phyloP scores from a whole-genome alignment of 371 early-diverging fungal species.

The Saksenaea oblongispora region DNA sequence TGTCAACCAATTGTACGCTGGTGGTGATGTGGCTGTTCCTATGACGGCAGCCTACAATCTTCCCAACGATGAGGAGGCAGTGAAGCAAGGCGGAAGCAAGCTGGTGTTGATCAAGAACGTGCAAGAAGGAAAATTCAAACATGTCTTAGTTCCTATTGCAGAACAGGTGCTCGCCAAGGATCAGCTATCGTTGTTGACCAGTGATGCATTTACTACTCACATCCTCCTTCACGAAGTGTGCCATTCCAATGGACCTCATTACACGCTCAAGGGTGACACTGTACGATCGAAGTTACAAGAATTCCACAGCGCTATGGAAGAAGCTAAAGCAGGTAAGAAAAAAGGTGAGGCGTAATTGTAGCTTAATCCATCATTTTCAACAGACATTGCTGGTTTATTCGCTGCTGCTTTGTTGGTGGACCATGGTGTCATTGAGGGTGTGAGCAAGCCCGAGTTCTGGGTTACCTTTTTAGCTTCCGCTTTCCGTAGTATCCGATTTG shows the following conservation, averaged over 20 bases:
- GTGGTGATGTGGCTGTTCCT: conserved; percentile 73
- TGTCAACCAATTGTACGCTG: conserved; percentile 76
- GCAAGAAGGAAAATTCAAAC: conserved; percentile 74
- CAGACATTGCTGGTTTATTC: conserved; percentile 77
- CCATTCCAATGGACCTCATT: conserved; percentile 80
- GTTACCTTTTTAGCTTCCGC: conserved; percentile 80
- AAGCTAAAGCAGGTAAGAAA: conserved; percentile 75
- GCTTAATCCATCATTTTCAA: neutral
- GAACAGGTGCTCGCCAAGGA: conserved; percentile 54
- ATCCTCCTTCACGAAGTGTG: conserved; percentile 80
- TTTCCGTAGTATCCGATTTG: conserved; percentile 81
- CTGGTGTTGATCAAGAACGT: conserved; percentile 83
- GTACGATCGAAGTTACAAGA: conserved; percentile 76
- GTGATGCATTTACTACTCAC: conserved; percentile 80
- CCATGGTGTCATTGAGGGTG: conserved; percentile 60
- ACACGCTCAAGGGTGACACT: conserved; percentile 58
- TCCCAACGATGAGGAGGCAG: conserved; percentile 82
- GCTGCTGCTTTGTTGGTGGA: conserved; percentile 72
- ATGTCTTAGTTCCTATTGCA: conserved; percentile 72
- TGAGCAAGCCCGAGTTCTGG: conserved; percentile 68
- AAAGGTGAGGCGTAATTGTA: conserved; percentile 41
- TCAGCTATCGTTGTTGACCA: conserved; percentile 60
- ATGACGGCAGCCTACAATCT: conserved; percentile 83
- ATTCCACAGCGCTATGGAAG: conserved; percentile 76
- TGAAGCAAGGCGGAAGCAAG: conserved; percentile 74